Base-by-base conservation (phyloP, 139 green algal species). In the Tetradesmus obliquus region DNA sequence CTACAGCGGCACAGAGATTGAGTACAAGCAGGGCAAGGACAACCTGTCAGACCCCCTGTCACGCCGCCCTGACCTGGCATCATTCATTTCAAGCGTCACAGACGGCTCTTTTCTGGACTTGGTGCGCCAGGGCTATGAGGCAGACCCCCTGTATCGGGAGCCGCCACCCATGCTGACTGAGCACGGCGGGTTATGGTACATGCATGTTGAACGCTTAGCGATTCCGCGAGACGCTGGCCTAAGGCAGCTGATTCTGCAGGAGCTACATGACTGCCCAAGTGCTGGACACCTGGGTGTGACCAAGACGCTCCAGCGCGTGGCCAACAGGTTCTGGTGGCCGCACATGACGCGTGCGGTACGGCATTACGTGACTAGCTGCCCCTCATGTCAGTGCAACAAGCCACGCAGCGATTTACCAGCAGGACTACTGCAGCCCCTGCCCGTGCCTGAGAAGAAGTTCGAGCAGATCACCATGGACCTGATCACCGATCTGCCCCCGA, bases 361-460 rank as follows among this genome's bases (percentile, higher is more conserved):
- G 19, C 5, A 17, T 7, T 91, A 85, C 15, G 71, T 82, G 45
- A 76, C 8, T 8, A 20, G 5, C 5, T 91, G 87, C 55, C 4
- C 45, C 9, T 32, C 32, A 54, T 91, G 87, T 55, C 87, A 85
- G 72, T 20, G 53, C 7, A 91, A 91, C 87, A 84, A 91, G 54
- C 54, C 87, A 22, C 10, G 19, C 32, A 82, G 74, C 5, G 3
- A 71, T 17, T 5, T 19, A 10, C 87, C 87, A 9, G 53, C 15
- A 7, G 87, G 87, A 12, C 74, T 91, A 20, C 55, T 91, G 45
- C 71, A 91, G 54, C 71, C 87, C 5, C 55, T 91, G 51, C 87
- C 87, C 6, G 79, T 84, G 9, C 87, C 87, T 20, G 8, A 24
- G 71, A 9, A 66, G 3, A 82, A 62, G 45, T 91, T 32, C 24